A percentile compares a stretch with the other conserved stretches of the same genome.
Conservation (phyloP, 768 basidiomycete genomes). For the Russula sp. region DNA sequence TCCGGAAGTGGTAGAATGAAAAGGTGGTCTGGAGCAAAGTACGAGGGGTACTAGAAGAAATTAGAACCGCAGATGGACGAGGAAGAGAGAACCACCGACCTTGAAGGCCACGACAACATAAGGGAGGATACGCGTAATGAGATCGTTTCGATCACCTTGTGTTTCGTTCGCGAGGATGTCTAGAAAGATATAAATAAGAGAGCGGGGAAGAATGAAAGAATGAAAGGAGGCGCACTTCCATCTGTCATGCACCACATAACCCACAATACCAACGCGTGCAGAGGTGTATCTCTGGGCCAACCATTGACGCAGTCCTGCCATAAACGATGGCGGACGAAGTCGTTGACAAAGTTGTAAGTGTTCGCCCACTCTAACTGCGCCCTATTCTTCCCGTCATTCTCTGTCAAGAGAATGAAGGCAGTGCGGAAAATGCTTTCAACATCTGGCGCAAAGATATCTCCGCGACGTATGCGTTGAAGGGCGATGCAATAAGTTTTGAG, state of each 20-base stretch:
- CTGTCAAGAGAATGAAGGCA: constrained; percentile 49
- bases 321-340: constrained; percentile 39
- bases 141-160: constrained; percentile 23
- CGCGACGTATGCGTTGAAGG: constrained; percentile 28
- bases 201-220: background rate
- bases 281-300: constrained; percentile 49
- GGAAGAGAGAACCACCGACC: constrained; percentile 27
- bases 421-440: constrained; percentile 38
- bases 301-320: constrained; percentile 38
- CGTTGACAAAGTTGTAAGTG: constrained; percentile 39
- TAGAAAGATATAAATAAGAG: background rate
- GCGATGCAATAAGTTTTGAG: constrained; percentile 34
- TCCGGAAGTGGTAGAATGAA: constrained; percentile 43
- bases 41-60: constrained; percentile 43
- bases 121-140: constrained; percentile 24
- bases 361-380: constrained; percentile 47
- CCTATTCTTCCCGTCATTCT: constrained; percentile 62
- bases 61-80: constrained; percentile 41
- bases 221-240: constrained; percentile 33
- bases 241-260: constrained; percentile 55
- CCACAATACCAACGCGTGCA: constrained; percentile 53
- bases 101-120: constrained; percentile 30
- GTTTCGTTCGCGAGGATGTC: constrained; percentile 29
- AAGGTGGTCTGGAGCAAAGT: constrained; percentile 56
- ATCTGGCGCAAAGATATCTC: constrained; percentile 26